Percentiles rank a stretch among this genome's conserved stretches.
These are phyloP conservation scores for Thyridium curvatum DNA, from an alignment of 2,329 filamentous ascomycete genomes.

Conservation along the genomic window DNA sequence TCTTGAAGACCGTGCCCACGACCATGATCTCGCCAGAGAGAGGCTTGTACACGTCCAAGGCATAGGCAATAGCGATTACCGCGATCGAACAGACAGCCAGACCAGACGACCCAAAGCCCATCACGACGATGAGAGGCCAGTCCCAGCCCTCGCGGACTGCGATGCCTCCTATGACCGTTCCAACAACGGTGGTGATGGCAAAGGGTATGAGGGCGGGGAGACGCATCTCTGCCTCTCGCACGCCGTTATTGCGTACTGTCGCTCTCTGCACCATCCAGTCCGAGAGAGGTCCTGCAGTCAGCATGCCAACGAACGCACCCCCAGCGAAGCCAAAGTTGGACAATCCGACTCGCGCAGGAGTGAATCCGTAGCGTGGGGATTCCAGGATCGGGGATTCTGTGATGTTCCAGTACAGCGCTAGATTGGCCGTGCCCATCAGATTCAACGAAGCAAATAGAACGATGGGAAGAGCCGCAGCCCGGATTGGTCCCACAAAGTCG, in stretches of 20 bases:
- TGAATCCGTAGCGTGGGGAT: constrained; percentile 6
- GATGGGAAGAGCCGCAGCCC: too few relatives aligned
- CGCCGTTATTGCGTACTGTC: constrained; percentile 34
- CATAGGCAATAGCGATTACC: constrained; percentile 51
- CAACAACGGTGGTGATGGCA: constrained; percentile 35
- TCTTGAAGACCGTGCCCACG: background rate
- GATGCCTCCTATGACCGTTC: constrained; percentile 35
- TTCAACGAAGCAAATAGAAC: too few relatives aligned
- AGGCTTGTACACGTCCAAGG: constrained; percentile 59
- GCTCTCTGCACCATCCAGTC: constrained; percentile 33
- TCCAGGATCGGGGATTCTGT: too few relatives aligned
- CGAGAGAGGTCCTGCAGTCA: constrained; percentile 33
- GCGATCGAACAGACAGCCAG: constrained; percentile 41
- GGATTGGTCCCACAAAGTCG: too few relatives aligned
- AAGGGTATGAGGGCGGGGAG: constrained; percentile 38
- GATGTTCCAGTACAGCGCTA: too few relatives aligned
- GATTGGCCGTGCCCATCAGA: too few relatives aligned
- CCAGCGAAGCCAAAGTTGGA: constrained; percentile 39
- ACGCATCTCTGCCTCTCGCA: constrained; percentile 42
- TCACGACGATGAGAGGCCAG: constrained; percentile 40
- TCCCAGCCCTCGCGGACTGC: constrained; percentile 41
- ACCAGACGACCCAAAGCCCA: constrained; percentile 33
- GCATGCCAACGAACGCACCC: constrained; percentile 32
- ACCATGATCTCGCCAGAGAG: constrained; percentile 36
- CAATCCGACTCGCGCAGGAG: constrained; percentile 27